phyloP scores from a whole-genome alignment of 371 early-diverging fungal species.

The Blakeslea trispora region DNA sequence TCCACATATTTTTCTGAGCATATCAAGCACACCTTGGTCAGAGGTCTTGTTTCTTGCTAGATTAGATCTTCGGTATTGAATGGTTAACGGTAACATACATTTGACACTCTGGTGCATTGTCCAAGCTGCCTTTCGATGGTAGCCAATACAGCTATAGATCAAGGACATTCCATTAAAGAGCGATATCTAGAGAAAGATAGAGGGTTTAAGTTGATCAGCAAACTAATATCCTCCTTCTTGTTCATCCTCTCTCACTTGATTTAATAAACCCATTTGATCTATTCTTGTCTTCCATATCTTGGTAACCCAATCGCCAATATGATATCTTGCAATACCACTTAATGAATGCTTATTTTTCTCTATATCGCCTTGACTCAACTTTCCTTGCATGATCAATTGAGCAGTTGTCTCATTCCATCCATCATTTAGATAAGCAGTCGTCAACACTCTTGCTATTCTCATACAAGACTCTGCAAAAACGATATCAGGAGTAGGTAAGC shows the following conservation, averaged over 20 bases:
- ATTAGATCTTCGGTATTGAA: slow-evolving; percentile 46
- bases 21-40: slow-evolving; percentile 61
- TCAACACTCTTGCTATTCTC: slow-evolving; percentile 43
- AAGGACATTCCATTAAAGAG: slow-evolving; percentile 63
- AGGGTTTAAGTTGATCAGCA: too few relatives aligned
- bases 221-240: background rate
- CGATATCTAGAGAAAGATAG: slow-evolving; percentile 44
- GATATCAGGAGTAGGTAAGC: slow-evolving; percentile 14
- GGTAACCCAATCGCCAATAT: slow-evolving; percentile 64
- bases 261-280: slow-evolving; percentile 53
- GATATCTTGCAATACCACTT: slow-evolving; percentile 38
- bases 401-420: slow-evolving; percentile 33
- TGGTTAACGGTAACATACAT: slow-evolving; percentile 58
- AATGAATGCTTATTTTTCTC: slow-evolving; percentile 1
- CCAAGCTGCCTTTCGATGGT: slow-evolving; percentile 75
- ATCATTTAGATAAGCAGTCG: slow-evolving; percentile 30
- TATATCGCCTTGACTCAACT: background rate
- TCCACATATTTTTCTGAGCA: slow-evolving; percentile 63
- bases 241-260: slow-evolving; percentile 45
- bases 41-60: slow-evolving; percentile 26
- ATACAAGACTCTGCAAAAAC: slow-evolving; percentile 52
- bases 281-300: slow-evolving; percentile 52
- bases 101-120: slow-evolving; percentile 66
- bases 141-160: slow-evolving; percentile 63
- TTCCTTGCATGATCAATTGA: slow-evolving; percentile 11